phyloP scores from a whole-genome alignment of 106 monocot species.

The Phalaenopsis aphrodite region DNA sequence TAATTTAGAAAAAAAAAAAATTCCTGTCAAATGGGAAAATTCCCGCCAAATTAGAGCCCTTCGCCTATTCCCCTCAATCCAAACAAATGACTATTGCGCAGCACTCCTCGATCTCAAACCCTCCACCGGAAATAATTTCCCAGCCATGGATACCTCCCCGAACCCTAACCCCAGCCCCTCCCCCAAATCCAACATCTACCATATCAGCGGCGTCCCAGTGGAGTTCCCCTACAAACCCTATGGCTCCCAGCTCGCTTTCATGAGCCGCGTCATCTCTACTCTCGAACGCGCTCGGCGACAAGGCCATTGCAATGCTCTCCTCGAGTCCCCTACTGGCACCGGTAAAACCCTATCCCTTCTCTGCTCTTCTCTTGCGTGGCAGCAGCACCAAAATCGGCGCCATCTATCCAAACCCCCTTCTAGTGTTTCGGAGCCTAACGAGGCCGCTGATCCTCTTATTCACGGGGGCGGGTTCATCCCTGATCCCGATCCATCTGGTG shows the following conservation, averaged over 20 bases:
- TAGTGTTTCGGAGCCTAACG: not conserved
- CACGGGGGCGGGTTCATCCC: slow-evolving; percentile 88
- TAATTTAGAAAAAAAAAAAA: too few relatives aligned
- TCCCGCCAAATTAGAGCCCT: too few relatives aligned
- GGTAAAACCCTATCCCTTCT: slow-evolving; percentile 97
- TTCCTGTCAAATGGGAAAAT: too few relatives aligned
- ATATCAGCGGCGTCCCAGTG: slow-evolving; percentile 84
- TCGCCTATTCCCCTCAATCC: too few relatives aligned
- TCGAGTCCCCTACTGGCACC: slow-evolving; percentile 97
- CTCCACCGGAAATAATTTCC: not conserved
- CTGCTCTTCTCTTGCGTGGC: slow-evolving; percentile 95
- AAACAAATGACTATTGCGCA: not conserved
- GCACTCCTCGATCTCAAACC: slow-evolving; percentile 12
- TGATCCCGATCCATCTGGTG: slow-evolving; percentile 29
- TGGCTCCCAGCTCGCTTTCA: slow-evolving; percentile 92
- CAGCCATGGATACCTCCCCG: not conserved
- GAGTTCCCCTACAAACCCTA: slow-evolving; percentile 98
- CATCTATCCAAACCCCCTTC: not conserved
- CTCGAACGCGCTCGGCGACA: slow-evolving; percentile 66
- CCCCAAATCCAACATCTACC: slow-evolving; percentile 38
- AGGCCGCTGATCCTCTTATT: slow-evolving; percentile 37
- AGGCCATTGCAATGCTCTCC: slow-evolving; percentile 83
- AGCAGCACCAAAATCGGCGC: slow-evolving; percentile 29
- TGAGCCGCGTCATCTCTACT: slow-evolving; percentile 89
- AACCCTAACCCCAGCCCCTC: slow-evolving; percentile 12